Evolutionary conservation across 2,329 filamentous ascomycete species (phyloP).

Genomic region (Ophiostoma pallidulum): DNA sequence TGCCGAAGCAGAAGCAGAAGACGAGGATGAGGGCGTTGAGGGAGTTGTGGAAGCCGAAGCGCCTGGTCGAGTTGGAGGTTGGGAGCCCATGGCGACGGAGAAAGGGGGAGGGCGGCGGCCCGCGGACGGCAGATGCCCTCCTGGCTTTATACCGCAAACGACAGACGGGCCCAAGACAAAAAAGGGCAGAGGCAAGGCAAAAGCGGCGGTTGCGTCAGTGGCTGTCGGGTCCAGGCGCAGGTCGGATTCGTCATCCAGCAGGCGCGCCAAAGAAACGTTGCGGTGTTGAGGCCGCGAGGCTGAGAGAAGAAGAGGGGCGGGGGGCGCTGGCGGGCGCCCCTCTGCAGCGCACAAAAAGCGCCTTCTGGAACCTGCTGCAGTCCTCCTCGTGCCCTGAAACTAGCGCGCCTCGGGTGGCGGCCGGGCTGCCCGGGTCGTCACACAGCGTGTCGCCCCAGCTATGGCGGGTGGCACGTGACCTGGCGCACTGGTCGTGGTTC

Average conservation of each 20-base stretch:
- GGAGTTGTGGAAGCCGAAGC: neutral
- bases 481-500: conserved; percentile 13
- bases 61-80: neutral
- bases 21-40: conserved; percentile 33
- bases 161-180: no score
- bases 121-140: no score
- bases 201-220: neutral
- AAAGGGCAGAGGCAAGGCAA: neutral
- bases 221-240: conserved; percentile 3
- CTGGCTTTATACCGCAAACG: no score
- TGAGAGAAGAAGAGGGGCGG: neutral
- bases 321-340: neutral
- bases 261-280: no score
- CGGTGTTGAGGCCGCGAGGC: conserved; percentile 4
- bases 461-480: conserved; percentile 12
- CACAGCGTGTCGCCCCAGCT: neutral
- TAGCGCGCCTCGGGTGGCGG: neutral
- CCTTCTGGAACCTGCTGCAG: neutral
- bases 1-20: no score
- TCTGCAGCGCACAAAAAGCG: no score
- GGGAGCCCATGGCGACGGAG: conserved; percentile 35
- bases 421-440: no score
- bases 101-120: neutral
- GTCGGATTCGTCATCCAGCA: conserved; percentile 8
- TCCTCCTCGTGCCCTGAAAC: neutral